phyloP scores from a whole-genome alignment of 2,329 filamentous ascomycete genomes.

The Colletotrichum tabaci region DNA sequence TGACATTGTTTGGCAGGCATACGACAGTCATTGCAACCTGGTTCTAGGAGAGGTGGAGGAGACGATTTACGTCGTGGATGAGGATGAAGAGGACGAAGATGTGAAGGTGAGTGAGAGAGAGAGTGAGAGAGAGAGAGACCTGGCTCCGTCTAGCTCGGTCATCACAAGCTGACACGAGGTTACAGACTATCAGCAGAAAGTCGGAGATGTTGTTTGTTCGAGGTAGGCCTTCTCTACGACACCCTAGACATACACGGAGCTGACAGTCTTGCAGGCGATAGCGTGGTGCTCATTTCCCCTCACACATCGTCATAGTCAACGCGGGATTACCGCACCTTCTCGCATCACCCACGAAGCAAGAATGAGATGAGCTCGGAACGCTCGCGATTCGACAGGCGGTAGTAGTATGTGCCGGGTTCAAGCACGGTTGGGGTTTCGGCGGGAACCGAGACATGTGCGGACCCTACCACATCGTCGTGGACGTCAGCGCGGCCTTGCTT shows the following conservation, averaged over 20 bases:
- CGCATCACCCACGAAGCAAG: neutral
- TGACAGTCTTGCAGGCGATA: slow-evolving; percentile 70
- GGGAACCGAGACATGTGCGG: neutral
- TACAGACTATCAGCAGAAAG: slow-evolving; percentile 92
- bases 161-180: neutral
- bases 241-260: slow-evolving; percentile 12
- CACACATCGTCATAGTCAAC: slow-evolving; percentile 60
- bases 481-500: neutral
- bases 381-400: neutral
- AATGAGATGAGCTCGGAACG: neutral
- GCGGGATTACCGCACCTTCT: neutral
- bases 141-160: neutral
- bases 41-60: slow-evolving; percentile 97
- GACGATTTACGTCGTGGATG: slow-evolving; percentile 94
- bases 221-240: slow-evolving; percentile 69
- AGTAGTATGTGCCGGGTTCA: neutral
- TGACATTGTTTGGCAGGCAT: slow-evolving; percentile 74
- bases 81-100: slow-evolving; percentile 85
- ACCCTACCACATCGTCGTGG: slow-evolving; percentile 1
- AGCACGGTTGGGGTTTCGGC: neutral
- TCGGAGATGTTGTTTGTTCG: slow-evolving; percentile 99
- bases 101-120: slow-evolving; percentile 72
- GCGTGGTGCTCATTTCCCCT: slow-evolving; percentile 80
- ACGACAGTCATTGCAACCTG: slow-evolving; percentile 98
- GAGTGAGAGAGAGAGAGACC: neutral